Conservation (phyloP, 768 basidiomycete species). For the Hygrophorus russula region DNA sequence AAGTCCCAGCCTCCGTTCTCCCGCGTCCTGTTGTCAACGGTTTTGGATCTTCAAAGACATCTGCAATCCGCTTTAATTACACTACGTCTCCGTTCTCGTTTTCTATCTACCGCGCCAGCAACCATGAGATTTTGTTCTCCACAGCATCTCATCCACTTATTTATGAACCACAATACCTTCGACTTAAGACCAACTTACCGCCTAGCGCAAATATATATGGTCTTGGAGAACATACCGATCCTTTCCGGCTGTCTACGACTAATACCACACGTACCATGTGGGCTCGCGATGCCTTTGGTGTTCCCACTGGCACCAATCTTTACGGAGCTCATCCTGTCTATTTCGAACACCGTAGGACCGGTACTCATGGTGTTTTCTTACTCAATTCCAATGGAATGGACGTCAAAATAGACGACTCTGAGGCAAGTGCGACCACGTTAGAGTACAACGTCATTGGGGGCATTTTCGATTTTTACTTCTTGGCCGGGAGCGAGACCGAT, state of each 20-base stretch:
- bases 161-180: constrained; percentile 69
- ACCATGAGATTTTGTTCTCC: constrained; percentile 47
- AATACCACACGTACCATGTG: constrained; percentile 44
- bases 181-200: constrained; percentile 55
- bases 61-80: constrained; percentile 49
- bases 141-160: constrained; percentile 52
- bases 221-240: constrained; percentile 61
- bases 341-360: constrained; percentile 54
- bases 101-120: constrained; percentile 36
- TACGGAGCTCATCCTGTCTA: constrained; percentile 69
- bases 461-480: constrained; percentile 69
- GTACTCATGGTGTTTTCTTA: constrained; percentile 61
- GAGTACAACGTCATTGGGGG: constrained; percentile 77
- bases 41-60: constrained; percentile 16
- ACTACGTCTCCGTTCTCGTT: constrained; percentile 52
- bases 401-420: constrained; percentile 45
- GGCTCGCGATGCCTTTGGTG: constrained; percentile 54
- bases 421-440: constrained; percentile 26
- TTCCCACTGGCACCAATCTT: constrained; percentile 49
- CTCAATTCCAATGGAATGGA: constrained; percentile 72
- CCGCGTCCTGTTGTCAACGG: constrained; percentile 34
- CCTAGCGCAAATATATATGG: constrained; percentile 62
- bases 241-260: constrained; percentile 44
- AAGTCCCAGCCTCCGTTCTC: constrained; percentile 52
- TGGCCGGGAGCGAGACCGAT: constrained; percentile 51